Evolutionary conservation across 352 stramenopile genomes (phyloP).

Genomic region (Stephanocyclus meneghinianus): DNA sequence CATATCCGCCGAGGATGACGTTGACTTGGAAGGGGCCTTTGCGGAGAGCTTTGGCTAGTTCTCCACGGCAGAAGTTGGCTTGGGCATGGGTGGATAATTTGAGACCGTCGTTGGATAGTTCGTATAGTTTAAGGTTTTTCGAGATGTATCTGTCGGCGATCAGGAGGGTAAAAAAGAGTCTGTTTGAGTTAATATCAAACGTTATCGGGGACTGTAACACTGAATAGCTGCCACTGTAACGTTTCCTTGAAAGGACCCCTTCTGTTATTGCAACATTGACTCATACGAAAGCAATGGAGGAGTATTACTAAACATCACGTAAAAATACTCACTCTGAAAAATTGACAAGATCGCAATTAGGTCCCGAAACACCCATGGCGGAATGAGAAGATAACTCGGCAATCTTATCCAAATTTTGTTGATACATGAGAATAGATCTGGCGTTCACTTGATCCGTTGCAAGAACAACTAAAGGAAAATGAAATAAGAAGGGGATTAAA

Average conservation of each 20-base stretch:
- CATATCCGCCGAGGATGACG: constrained; percentile 82
- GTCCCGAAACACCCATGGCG: constrained; percentile 78
- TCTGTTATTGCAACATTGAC: neutral
- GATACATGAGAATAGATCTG: constrained; percentile 83
- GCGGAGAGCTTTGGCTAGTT: constrained; percentile 84
- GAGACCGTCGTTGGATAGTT: constrained; percentile 83
- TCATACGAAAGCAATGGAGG: neutral
- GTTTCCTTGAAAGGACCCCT: too few species aligned
- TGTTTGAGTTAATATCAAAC: constrained; percentile 54
- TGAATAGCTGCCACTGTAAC: too few species aligned
- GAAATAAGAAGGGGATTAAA: neutral
- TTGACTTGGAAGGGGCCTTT: constrained; percentile 88
- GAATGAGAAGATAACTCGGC: constrained; percentile 68
- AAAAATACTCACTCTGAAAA: constrained; percentile 82
- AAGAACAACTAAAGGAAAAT: constrained; percentile 66
- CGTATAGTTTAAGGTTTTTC: constrained; percentile 81
- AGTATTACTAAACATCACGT: constrained; percentile 20
- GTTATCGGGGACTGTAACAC: neutral
- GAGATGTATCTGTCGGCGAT: constrained; percentile 50
- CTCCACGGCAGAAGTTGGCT: constrained; percentile 85
- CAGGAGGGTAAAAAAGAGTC: neutral
- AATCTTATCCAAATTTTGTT: constrained; percentile 86
- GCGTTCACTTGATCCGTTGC: constrained; percentile 83
- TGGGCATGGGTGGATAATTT: constrained; percentile 84
- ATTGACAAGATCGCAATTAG: constrained; percentile 80